These are phyloP conservation scores for Calonectria multiphialidica DNA, from an alignment of 2,329 filamentous ascomycete species.

Conservation along the genomic window DNA sequence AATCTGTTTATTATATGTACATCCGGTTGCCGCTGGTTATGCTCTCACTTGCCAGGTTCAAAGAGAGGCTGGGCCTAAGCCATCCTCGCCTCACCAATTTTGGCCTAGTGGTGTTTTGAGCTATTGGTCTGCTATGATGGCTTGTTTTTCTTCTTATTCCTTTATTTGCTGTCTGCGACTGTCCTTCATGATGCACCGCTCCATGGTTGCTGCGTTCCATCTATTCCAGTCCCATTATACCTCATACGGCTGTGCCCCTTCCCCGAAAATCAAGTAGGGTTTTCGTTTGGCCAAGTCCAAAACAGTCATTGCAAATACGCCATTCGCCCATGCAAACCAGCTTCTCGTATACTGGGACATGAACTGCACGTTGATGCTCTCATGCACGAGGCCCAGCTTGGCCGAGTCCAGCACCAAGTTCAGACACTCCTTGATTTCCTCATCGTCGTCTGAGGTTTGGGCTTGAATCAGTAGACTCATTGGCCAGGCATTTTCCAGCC, in stretches of 20 bases:
- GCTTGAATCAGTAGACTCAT: constrained; percentile 95
- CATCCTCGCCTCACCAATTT: neutral
- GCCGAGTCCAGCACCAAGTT: constrained; percentile 81
- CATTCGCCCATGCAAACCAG: constrained; percentile 99
- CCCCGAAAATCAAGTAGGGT: constrained; percentile 86
- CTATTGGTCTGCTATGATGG: neutral
- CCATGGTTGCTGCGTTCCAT: neutral
- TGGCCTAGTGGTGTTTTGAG: neutral
- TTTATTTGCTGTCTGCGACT: neutral
- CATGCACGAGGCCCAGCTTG: constrained; percentile 85
- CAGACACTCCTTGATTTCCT: constrained; percentile 82
- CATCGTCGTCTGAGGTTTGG: constrained; percentile 86
- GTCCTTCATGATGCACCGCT: neutral
- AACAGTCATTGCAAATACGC: constrained; percentile 93
- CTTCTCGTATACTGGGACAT: constrained; percentile 80
- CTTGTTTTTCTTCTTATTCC: neutral
- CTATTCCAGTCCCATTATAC: constrained; percentile 47
- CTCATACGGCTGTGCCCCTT: constrained; percentile 70
- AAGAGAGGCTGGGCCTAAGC: neutral
- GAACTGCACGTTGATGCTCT: constrained; percentile 87
- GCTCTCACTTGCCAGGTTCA: neutral
- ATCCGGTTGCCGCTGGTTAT: neutral
- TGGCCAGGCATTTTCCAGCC: constrained; percentile 92
- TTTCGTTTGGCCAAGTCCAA: constrained; percentile 90
- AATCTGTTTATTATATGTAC: neutral